These are phyloP conservation scores for Hydrangea macrophylla DNA, from an alignment of 148 eudicot species.

Conservation along the genomic window DNA sequence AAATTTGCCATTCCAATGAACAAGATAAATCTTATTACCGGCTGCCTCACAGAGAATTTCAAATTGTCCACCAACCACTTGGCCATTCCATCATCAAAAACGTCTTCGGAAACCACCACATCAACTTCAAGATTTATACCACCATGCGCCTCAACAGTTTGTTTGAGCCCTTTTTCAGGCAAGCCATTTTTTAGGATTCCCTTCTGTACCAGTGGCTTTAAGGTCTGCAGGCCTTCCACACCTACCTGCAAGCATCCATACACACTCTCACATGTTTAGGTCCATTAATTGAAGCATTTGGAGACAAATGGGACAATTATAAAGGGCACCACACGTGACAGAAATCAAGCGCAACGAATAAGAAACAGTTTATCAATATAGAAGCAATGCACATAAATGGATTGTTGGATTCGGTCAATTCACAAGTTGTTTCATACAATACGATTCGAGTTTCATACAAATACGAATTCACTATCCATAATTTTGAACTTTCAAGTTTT, in stretches of 20 bases:
- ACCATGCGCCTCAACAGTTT: slow-evolving; percentile 39
- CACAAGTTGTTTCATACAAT: too few species aligned
- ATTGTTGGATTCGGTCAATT: too few species aligned
- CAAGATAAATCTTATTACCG: slow-evolving; percentile 43
- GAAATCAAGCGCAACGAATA: not conserved
- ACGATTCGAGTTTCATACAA: too few species aligned
- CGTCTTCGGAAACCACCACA: slow-evolving; percentile 58
- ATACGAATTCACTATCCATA: too few species aligned
- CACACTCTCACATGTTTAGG: not conserved
- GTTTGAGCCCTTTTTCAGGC: slow-evolving; percentile 29
- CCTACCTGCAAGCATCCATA: slow-evolving; percentile 51
- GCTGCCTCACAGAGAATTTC: slow-evolving; percentile 73
- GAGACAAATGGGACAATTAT: too few species aligned
- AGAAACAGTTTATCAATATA: not conserved
- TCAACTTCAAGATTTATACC: slow-evolving; percentile 74
- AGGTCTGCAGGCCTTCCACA: slow-evolving; percentile 73
- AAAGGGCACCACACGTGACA: too few species aligned
- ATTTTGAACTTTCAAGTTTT: too few species aligned
- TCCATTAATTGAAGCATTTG: too few species aligned
- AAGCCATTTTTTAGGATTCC: slow-evolving; percentile 29
- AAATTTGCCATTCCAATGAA: not conserved
- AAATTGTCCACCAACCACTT: slow-evolving; percentile 75
- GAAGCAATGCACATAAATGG: slow-evolving; percentile 10
- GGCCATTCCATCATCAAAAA: slow-evolving; percentile 32
- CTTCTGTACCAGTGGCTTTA: slow-evolving; percentile 66